phyloP scores from a whole-genome alignment of 768 basidiomycete genomes.

The Polyporus arcularius region DNA sequence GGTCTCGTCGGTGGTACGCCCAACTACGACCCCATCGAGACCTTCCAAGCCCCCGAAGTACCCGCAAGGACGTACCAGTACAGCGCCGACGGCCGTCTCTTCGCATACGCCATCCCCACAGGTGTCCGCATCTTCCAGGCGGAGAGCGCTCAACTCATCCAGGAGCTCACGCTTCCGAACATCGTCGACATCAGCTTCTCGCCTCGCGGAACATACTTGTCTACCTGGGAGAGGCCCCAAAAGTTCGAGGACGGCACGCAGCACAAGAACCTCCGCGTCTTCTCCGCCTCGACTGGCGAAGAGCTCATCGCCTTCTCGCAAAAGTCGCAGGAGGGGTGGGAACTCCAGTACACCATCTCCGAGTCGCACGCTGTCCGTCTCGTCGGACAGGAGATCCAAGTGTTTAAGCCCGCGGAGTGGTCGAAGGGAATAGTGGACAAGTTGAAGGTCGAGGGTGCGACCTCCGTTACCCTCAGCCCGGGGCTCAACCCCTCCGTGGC shows the following conservation, averaged over 20 bases:
- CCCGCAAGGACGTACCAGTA: slow-evolving; percentile 78
- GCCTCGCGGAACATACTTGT: slow-evolving; percentile 89
- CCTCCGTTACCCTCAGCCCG: slow-evolving; percentile 73
- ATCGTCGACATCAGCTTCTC: slow-evolving; percentile 89
- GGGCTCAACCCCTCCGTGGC: slow-evolving; percentile 89
- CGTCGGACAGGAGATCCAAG: slow-evolving; percentile 79
- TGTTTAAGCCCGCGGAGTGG: slow-evolving; percentile 82
- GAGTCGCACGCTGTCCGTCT: slow-evolving; percentile 85
- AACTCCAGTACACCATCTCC: slow-evolving; percentile 87
- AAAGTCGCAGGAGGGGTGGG: slow-evolving; percentile 91
- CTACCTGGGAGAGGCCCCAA: slow-evolving; percentile 93
- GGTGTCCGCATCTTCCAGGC: slow-evolving; percentile 81
- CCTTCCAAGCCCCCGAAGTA: slow-evolving; percentile 66
- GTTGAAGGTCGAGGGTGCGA: slow-evolving; percentile 82
- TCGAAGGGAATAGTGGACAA: slow-evolving; percentile 78
- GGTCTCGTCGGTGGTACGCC: slow-evolving; percentile 86
- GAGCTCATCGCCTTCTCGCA: slow-evolving; percentile 87
- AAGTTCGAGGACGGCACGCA: slow-evolving; percentile 90
- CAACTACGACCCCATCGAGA: slow-evolving; percentile 63
- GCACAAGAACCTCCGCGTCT: slow-evolving; percentile 93
- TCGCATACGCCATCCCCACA: slow-evolving; percentile 79
- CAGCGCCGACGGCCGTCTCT: slow-evolving; percentile 84
- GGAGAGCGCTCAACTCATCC: slow-evolving; percentile 69
- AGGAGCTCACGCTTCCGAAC: slow-evolving; percentile 73
- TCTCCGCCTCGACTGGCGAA: slow-evolving; percentile 81